Percentiles rank a stretch among this genome's conserved stretches.
Evolutionary conservation across 306 rosid species (phyloP).

Genomic region (Quercus gilva): DNA sequence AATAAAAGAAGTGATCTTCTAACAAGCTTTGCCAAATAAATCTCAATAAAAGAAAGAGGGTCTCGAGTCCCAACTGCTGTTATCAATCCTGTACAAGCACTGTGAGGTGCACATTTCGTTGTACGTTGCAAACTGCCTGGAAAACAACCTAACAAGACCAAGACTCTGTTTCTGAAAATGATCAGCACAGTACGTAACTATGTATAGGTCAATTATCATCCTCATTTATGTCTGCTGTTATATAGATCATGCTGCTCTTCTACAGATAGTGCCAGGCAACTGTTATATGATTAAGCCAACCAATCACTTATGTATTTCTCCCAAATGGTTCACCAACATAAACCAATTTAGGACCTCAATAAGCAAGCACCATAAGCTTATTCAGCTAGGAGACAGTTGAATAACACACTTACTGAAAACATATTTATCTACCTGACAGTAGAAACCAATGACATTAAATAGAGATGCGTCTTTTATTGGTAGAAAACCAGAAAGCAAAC

Average conservation of each 20-base stretch:
- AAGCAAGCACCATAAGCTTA: slow-evolving; percentile 1
- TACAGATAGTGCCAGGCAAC: slow-evolving; percentile 6
- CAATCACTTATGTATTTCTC: slow-evolving; percentile 2
- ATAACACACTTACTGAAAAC: neutral
- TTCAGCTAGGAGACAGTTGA: neutral
- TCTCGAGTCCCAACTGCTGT: neutral
- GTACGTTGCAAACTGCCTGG: neutral
- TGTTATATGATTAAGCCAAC: neutral
- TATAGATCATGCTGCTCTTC: slow-evolving; percentile 1
- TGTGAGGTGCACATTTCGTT: neutral
- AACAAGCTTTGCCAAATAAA: neutral
- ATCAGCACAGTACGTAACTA: neutral
- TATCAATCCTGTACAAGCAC: neutral
- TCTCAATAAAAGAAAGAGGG: neutral
- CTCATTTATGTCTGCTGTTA: neutral
- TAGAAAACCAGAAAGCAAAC: slow-evolving; percentile 40
- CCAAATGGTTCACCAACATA: slow-evolving; percentile 6
- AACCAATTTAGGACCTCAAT: slow-evolving; percentile 9
- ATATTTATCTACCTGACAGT: neutral
- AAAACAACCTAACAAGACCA: slow-evolving; percentile 15
- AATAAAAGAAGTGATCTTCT: neutral
- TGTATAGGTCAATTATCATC: neutral
- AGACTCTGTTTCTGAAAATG: neutral
- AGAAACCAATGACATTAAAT: neutral
- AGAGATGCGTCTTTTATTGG: neutral